These are phyloP conservation scores for Mycosarcoma maydis DNA, from an alignment of 1,284 basidiomycete species.

Conservation along the genomic window DNA sequence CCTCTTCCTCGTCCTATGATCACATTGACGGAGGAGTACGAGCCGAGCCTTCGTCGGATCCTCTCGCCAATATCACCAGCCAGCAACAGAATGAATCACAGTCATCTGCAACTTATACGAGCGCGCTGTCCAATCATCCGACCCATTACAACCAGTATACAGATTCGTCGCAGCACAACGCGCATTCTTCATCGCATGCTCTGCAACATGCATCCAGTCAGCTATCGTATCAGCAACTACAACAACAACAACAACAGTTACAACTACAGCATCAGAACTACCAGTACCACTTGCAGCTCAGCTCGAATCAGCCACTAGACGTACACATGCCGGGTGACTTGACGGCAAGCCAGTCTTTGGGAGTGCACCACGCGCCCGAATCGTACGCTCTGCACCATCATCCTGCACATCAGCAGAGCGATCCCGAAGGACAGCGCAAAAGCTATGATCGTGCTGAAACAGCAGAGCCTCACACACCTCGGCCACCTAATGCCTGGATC, in stretches of 20 bases:
- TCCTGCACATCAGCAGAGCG: background rate
- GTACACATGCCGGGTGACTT: slow-evolving; percentile 20
- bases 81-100: slow-evolving; percentile 5
- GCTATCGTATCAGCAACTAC: slow-evolving; percentile 3
- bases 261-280: slow-evolving; percentile 6
- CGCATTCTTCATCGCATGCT: slow-evolving; percentile 9
- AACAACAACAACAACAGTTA: slow-evolving; percentile 2
- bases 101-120: background rate
- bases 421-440: slow-evolving; percentile 10
- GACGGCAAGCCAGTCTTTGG: slow-evolving; percentile 2
- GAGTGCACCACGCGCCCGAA: slow-evolving; percentile 2
- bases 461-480: slow-evolving; percentile 70
- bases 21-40: slow-evolving; percentile 4
- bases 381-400: slow-evolving; percentile 16
- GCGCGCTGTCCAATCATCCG: slow-evolving; percentile 6
- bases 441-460: background rate
- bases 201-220: background rate
- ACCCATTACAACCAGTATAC: slow-evolving; percentile 9
- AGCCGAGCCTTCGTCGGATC: slow-evolving; percentile 1
- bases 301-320: slow-evolving; percentile 7
- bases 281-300: slow-evolving; percentile 10
- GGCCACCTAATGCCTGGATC: slow-evolving; percentile 91
- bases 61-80: slow-evolving; percentile 9
- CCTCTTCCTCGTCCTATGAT: slow-evolving; percentile 22
- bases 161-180: slow-evolving; percentile 3